Evolutionary conservation across 1,284 basidiomycete genomes (phyloP), one percentile per base, ranked within the genome.

Genomic region (Cryptococcus neoformans): DNA sequence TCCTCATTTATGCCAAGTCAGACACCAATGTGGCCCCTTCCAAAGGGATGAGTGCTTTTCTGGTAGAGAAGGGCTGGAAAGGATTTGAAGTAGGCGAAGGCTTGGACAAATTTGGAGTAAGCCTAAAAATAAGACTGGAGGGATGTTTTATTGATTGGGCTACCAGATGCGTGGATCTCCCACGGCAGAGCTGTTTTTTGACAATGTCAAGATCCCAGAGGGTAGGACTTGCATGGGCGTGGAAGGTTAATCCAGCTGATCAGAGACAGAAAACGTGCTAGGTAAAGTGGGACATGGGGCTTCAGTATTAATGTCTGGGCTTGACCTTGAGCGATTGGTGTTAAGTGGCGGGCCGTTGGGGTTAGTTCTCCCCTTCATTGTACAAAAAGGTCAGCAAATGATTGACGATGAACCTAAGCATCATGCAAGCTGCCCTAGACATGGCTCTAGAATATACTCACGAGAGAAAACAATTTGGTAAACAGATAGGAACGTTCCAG

Each of bases 361-460:
- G 73, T 79, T 52, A 60, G 67, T 57, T 28, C 28, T 28, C 28
- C 28, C 28, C 28, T 28, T 28, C 28, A 28, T 28, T 28, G 28
- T 3, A 28, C 28, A 28, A 28, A 42, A 16, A 59, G 9, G 41
- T 53, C 52, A 51, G 53, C n/a, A 14, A 5, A 12, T 3, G 41
- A 42, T 28, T 28, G 28, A 28, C 28, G 28, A 28, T 28, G 28
- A 28, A 28, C 28, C 28, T 3, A 28, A 91, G 90, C n/a, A 81
- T 97, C 59, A 95, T 94, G 91, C 94, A 97, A 77, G 87, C 90
- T 3, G 91, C 93, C 2, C 93, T 96, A 70, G 90, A 96, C 76
- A 83, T 88, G 64, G 86, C 91, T 2, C 81, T 94, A 2, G 86
- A 89, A 68, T 97, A 97, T 72, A 84, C 92, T 7, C 93, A 97